Evolutionary conservation across 1,284 basidiomycete species (phyloP).

Genomic region (Ceratobasidium sp.): DNA sequence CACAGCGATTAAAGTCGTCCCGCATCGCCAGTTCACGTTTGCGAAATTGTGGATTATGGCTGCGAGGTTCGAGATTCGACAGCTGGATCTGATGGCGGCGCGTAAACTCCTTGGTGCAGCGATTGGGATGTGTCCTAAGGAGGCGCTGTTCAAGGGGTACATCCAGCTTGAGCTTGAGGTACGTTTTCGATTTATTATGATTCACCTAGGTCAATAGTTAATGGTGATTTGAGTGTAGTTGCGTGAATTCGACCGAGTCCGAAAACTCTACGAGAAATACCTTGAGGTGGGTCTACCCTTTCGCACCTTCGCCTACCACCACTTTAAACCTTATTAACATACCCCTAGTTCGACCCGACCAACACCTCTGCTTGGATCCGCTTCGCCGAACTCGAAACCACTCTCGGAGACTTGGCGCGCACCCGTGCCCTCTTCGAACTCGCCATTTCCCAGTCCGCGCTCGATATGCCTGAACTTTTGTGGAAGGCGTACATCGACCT

Average conservation of each 20-base stretch:
- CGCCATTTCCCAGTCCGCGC: constrained; percentile 86
- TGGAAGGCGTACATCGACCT: constrained; percentile 99
- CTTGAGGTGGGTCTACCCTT: constrained; percentile 71
- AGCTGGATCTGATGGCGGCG: constrained; percentile 83
- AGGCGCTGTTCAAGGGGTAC: constrained; percentile 92
- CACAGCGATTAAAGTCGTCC: constrained; percentile 87
- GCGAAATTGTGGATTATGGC: constrained; percentile 94
- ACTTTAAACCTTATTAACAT: constrained; percentile 13
- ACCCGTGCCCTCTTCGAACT: constrained; percentile 97
- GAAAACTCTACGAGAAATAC: constrained; percentile 94
- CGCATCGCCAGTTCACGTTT: constrained; percentile 97
- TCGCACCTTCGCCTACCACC: background rate
- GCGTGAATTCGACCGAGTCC: constrained; percentile 91
- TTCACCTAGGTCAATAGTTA: constrained; percentile 2
- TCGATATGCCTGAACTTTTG: constrained; percentile 98
- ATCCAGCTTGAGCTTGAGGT: constrained; percentile 93
- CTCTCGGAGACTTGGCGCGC: constrained; percentile 90
- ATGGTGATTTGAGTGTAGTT: constrained; percentile 53
- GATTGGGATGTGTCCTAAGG: constrained; percentile 97
- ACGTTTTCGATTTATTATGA: constrained; percentile 50
- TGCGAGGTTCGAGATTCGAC: constrained; percentile 91
- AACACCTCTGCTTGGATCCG: constrained; percentile 96
- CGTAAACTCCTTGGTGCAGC: constrained; percentile 90
- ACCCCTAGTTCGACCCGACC: constrained; percentile 81
- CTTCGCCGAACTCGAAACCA: constrained; percentile 94